A percentile compares a stretch with the other conserved stretches of the same genome.
These are phyloP conservation scores for Elaeagnus macrophylla DNA, from an alignment of 306 rosid genomes.

Conservation along the genomic window DNA sequence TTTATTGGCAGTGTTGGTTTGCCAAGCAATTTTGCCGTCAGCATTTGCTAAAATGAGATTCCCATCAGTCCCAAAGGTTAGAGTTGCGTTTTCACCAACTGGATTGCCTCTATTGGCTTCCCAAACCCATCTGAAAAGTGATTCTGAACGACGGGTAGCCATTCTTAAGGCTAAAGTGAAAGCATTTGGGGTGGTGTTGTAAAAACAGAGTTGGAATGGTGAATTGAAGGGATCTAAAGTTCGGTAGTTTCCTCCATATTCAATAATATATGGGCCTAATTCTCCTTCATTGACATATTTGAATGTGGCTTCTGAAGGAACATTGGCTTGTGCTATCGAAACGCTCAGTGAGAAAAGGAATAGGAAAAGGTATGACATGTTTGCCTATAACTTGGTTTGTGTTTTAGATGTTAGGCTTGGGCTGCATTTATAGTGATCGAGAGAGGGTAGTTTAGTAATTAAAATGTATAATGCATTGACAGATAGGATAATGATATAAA, in stretches of 20 bases:
- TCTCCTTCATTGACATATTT: slow-evolving; percentile 42
- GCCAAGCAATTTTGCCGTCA: slow-evolving; percentile 45
- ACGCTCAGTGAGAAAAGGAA: slow-evolving; percentile 16
- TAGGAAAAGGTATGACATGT: not conserved
- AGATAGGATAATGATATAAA: too few relatives aligned
- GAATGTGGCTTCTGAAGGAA: slow-evolving; percentile 48
- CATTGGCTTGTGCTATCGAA: slow-evolving; percentile 30
- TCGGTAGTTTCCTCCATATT: slow-evolving; percentile 45
- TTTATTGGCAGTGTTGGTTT: too few relatives aligned
- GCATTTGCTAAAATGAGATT: slow-evolving; percentile 57
- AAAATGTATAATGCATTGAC: too few relatives aligned
- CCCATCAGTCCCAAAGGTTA: slow-evolving; percentile 38
- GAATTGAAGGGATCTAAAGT: slow-evolving; percentile 18
- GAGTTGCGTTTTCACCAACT: slow-evolving; percentile 49
- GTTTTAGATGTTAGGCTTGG: too few relatives aligned
- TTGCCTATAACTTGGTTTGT: too few relatives aligned
- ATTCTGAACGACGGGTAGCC: slow-evolving; percentile 42
- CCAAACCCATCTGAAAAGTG: slow-evolving; percentile 60
- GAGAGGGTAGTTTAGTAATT: too few relatives aligned
- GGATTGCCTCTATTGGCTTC: slow-evolving; percentile 74
- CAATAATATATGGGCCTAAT: slow-evolving; percentile 32
- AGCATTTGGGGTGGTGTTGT: slow-evolving; percentile 62
- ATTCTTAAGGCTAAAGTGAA: slow-evolving; percentile 60
- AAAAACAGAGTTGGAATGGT: slow-evolving; percentile 59
- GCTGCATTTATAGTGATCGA: too few relatives aligned